These are phyloP conservation scores for Endocalyx cinctus DNA, from an alignment of 2,329 filamentous ascomycete genomes.

Conservation along the genomic window DNA sequence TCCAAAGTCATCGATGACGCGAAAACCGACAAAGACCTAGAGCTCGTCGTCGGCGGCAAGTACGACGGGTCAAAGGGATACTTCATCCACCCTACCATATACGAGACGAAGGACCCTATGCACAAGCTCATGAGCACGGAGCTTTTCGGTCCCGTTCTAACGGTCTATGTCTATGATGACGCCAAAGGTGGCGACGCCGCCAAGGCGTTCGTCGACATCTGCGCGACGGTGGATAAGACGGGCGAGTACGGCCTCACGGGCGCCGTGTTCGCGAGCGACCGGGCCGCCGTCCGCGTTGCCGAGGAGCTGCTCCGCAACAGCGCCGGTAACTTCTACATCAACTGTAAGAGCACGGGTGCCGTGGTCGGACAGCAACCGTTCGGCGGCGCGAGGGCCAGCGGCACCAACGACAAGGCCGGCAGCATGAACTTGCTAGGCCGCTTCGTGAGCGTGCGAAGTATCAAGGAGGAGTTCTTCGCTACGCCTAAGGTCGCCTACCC, in stretches of 20 bases:
- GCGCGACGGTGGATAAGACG: slow-evolving; percentile 63
- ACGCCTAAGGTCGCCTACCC: slow-evolving; percentile 63
- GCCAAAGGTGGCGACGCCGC: slow-evolving; percentile 39
- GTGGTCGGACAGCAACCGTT: slow-evolving; percentile 72
- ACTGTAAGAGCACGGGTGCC: slow-evolving; percentile 74
- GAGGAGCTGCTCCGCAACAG: slow-evolving; percentile 68
- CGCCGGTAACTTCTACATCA: slow-evolving; percentile 82
- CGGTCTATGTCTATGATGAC: slow-evolving; percentile 75
- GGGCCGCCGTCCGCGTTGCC: slow-evolving; percentile 60
- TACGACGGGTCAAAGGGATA: slow-evolving; percentile 76
- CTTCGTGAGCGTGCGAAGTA: slow-evolving; percentile 62
- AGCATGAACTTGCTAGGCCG: slow-evolving; percentile 58
- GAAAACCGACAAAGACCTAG: slow-evolving; percentile 68
- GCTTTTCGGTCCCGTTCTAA: slow-evolving; percentile 54
- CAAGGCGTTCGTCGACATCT: slow-evolving; percentile 53
- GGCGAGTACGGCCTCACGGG: slow-evolving; percentile 77
- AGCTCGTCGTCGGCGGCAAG: slow-evolving; percentile 69
- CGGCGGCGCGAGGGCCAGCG: slow-evolving; percentile 62
- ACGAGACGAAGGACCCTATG: slow-evolving; percentile 65
- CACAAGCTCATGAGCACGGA: slow-evolving; percentile 74
- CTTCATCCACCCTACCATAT: slow-evolving; percentile 81
- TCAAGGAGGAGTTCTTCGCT: slow-evolving; percentile 71
- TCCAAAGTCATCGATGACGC: slow-evolving; percentile 71
- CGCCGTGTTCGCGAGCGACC: slow-evolving; percentile 68
- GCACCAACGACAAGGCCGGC: slow-evolving; percentile 71